Conservation (phyloP, 2,329 filamentous ascomycete species). For the Myrmaecium sp. region DNA sequence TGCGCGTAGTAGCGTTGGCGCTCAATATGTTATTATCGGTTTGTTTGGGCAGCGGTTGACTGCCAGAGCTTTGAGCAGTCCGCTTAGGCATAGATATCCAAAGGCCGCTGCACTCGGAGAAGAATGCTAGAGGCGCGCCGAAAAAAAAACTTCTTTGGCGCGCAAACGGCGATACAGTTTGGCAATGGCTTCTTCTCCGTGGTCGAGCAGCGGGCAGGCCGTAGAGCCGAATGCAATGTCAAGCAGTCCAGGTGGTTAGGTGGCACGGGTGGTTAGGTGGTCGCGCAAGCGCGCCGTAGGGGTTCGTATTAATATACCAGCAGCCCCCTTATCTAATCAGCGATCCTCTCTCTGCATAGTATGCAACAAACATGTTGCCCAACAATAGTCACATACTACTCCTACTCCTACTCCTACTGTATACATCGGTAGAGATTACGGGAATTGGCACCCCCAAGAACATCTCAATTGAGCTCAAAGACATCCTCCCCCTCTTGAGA, state of each 20-base stretch:
- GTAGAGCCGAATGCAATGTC: not conserved
- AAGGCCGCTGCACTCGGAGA: too few species aligned
- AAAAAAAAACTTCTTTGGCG: too few species aligned
- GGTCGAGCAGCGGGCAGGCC: not conserved
- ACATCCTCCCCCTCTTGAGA: constrained; percentile 1
- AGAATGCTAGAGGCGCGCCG: too few species aligned
- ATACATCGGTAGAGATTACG: not conserved
- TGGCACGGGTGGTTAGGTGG: not conserved
- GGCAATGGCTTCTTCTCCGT: not conserved
- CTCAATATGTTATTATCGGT: too few species aligned
- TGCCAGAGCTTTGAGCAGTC: too few species aligned
- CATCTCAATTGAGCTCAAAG: not conserved
- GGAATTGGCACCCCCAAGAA: not conserved
- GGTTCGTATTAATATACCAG: not conserved
- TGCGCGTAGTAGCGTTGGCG: too few species aligned
- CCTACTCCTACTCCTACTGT: not conserved
- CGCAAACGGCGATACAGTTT: not conserved
- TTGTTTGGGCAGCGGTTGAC: too few species aligned
- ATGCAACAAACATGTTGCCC: not conserved
- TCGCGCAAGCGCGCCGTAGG: not conserved
- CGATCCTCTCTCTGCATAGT: not conserved
- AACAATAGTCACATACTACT: not conserved
- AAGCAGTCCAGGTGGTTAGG: not conserved
- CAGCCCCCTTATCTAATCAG: not conserved
- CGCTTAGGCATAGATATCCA: too few species aligned